Percentiles rank a stretch among this genome's conserved stretches.
phyloP scores from a whole-genome alignment of 495 filamentous ascomycete species.

The Delitschia confertaspora region DNA sequence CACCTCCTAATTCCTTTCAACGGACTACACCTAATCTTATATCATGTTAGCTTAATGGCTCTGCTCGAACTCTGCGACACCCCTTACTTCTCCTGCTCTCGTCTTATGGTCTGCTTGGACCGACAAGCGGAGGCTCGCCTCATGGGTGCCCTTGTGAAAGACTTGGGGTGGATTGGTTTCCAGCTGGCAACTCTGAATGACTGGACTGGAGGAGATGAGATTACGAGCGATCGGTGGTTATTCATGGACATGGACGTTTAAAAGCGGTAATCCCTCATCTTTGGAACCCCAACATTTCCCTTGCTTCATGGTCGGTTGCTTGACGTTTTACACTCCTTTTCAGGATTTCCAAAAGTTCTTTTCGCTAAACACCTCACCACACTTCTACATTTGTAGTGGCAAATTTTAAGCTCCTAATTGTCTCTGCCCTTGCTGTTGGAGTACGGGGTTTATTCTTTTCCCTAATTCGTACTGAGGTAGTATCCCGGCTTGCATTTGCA shows the following conservation, averaged over 20 bases:
- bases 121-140: constrained; percentile 51
- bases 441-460: too few relatives aligned
- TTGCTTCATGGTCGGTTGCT: too few relatives aligned
- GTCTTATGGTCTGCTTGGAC: constrained; percentile 73
- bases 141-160: constrained; percentile 55
- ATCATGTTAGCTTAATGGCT: constrained; percentile 60
- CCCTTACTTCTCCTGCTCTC: constrained; percentile 60
- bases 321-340: too few relatives aligned
- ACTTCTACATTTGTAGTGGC: too few relatives aligned
- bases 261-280: too few relatives aligned
- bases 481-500: too few relatives aligned
- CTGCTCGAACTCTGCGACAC: constrained; percentile 75
- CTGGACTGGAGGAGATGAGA: constrained; percentile 51
- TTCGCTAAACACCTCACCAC: too few relatives aligned
- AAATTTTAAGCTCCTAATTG: too few relatives aligned
- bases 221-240: constrained; percentile 66
- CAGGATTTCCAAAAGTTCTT: too few relatives aligned
- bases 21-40: constrained; percentile 1
- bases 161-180: constrained; percentile 89
- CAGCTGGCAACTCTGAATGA: constrained; percentile 65
- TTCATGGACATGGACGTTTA: constrained; percentile 80
- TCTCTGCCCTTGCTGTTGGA: too few relatives aligned
- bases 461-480: too few relatives aligned
- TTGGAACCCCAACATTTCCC: too few relatives aligned
- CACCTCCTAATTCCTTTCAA: background rate